Percentiles rank a stretch among this genome's conserved stretches.
Conservation (phyloP, 495 filamentous ascomycete species). For the Chaetomium cochliodes region DNA sequence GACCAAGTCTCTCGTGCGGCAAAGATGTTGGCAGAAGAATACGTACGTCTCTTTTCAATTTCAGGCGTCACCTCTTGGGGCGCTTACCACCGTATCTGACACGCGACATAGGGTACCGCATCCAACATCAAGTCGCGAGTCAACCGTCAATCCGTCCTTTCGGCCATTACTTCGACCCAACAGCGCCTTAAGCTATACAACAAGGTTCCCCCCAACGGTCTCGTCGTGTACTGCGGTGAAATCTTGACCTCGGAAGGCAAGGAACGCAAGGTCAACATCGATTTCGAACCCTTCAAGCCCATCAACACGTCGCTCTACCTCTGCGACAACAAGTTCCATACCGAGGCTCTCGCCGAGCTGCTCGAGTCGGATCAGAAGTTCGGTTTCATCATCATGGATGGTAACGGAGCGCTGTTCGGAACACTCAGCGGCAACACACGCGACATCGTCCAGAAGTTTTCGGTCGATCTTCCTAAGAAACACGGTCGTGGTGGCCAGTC, state of each 20-base stretch:
- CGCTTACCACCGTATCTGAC: slow-evolving; percentile 27
- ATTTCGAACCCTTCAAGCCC: slow-evolving; percentile 99
- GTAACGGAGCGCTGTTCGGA: slow-evolving; percentile 95
- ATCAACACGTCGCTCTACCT: slow-evolving; percentile 99
- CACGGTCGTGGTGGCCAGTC: slow-evolving; percentile 99
- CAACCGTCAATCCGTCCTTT: slow-evolving; percentile 94
- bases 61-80: slow-evolving; percentile 17
- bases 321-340: slow-evolving; percentile 99
- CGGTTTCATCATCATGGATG: slow-evolving; percentile 99
- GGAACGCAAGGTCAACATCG: slow-evolving; percentile 98
- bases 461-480: slow-evolving; percentile 97
- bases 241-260: slow-evolving; percentile 98
- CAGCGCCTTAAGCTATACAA: slow-evolving; percentile 98
- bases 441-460: slow-evolving; percentile 96
- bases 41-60: slow-evolving; percentile 57
- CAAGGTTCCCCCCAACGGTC: slow-evolving; percentile 94
- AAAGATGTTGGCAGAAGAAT: slow-evolving; percentile 99
- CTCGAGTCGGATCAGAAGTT: slow-evolving; percentile 98
- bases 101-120: slow-evolving; percentile 73
- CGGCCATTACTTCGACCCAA: slow-evolving; percentile 97
- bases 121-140: slow-evolving; percentile 99
- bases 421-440: slow-evolving; percentile 95
- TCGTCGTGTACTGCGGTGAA: slow-evolving; percentile 99
- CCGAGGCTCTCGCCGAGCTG: slow-evolving; percentile 91
- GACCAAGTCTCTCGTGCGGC: slow-evolving; percentile 94